Base-by-base conservation (phyloP, 805 yeast species). In the Hanseniaspora pseudoguilliermondii region DNA sequence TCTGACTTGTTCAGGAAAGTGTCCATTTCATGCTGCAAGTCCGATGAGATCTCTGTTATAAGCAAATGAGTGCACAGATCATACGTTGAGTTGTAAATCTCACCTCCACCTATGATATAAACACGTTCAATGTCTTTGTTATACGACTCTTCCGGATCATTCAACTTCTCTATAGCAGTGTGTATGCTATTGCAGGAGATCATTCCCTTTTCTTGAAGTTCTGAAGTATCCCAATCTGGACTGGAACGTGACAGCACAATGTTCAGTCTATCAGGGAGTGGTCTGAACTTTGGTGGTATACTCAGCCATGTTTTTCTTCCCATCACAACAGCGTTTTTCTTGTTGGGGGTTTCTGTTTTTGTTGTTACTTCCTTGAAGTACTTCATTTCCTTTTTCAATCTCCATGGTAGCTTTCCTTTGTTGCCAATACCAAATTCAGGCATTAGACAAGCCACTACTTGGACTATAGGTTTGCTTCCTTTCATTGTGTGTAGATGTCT, bases 301-400 rank as follows among this genome's bases (percentile, higher is more conserved):
- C 95, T 86, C 35, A 89, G 93, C 95, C 97, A 93, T 1, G 97
- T 91, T 65, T 82, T 85, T 58, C 97, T 76, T 15, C 98, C 98
- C 98, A 93, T 93, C 3, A 93, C 75, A 15, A 93, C 97, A 0
- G 86, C 95, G 65, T 88, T 87, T 41, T 60, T 64, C 58, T 69
- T 70, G 1, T 57, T 57, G n/a, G 70, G 66, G 29, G 74, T 67
- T 9, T 60, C 61, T 0, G 69, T 67, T 9, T 62, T 60, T 2
- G 81, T 69, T 0, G 98, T 93, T 16, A 87, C 83, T 57, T 80
- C 78, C 59, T 79, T 77, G 72, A 93, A 93, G 65, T 82, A 93
- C 65, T 81, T 80, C 84, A 93, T 86, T 66, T 93, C 98, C 52
- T 82, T 75, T 55, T 80, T 75, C 32, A 93, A 73, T 49, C 83